These are phyloP conservation scores for Nakazawaea wyomingensis DNA, from an alignment of 805 yeast species.

Conservation along the genomic window DNA sequence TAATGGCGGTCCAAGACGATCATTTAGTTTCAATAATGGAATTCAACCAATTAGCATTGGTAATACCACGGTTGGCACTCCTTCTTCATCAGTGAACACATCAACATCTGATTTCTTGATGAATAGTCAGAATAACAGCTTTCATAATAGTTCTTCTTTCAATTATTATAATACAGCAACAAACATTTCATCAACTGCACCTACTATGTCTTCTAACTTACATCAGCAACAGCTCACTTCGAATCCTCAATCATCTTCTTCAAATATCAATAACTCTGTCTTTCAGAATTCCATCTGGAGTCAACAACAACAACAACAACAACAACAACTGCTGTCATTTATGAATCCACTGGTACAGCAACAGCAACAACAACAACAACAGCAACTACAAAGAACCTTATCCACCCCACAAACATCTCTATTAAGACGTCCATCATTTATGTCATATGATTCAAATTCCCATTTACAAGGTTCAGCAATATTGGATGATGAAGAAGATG, in stretches of 20 bases:
- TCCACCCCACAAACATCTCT: conserved; percentile 6
- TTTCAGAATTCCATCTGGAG: conserved; percentile 1
- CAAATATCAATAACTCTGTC: not conserved
- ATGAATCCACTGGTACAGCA: too few relatives aligned
- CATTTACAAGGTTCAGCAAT: conserved; percentile 6
- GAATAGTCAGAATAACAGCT: conserved; percentile 9
- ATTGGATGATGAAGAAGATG: conserved; percentile 34
- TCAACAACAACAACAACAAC: conserved; percentile 12
- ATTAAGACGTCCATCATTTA: not conserved
- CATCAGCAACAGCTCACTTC: conserved; percentile 18
- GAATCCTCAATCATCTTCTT: too few relatives aligned
- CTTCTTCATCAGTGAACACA: conserved; percentile 5
- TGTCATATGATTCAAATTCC: conserved; percentile 7
- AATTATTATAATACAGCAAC: conserved; percentile 8
- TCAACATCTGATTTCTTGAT: conserved; percentile 3
- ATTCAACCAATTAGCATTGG: conserved; percentile 2
- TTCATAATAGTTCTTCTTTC: conserved; percentile 1
- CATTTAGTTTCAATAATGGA: conserved; percentile 3
- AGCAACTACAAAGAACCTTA: conserved; percentile 10
- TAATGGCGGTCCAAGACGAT: not conserved
- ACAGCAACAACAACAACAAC: conserved; percentile 10
- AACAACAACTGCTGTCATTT: conserved; percentile 3
- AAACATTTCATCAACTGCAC: conserved; percentile 16
- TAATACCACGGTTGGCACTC: not conserved
- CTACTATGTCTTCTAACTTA: conserved; percentile 11